phyloP scores from a whole-genome alignment of 768 basidiomycete species.

The Pleurotus sapidus region DNA sequence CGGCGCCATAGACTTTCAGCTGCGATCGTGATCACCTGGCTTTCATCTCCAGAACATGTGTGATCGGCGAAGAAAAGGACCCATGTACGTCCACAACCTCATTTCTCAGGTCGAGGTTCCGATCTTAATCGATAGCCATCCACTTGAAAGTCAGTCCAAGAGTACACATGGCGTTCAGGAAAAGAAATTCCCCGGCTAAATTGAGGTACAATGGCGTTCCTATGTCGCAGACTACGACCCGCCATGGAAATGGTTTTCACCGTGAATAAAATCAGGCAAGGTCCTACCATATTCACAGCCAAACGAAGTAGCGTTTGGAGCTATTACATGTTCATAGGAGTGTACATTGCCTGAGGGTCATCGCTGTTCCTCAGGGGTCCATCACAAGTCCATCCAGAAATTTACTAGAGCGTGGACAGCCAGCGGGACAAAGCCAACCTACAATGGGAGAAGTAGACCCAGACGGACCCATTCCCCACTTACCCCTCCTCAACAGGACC shows the following conservation, averaged over 20 bases:
- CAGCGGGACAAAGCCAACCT: no score
- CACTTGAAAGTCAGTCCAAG: not conserved
- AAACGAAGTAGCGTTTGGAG: no score
- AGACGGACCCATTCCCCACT: not conserved
- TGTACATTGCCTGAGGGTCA: not conserved
- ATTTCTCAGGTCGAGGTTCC: not conserved
- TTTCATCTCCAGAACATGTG: constrained; percentile 6
- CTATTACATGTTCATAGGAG: not conserved
- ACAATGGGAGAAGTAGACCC: not conserved
- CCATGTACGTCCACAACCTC: constrained; percentile 7
- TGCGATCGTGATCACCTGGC: constrained; percentile 7
- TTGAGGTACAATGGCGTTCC: no score
- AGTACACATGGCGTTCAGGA: no score
- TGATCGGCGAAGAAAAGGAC: constrained; percentile 5
- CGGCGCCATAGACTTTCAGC: constrained; percentile 4
- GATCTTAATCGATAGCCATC: not conserved
- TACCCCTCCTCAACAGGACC: not conserved
- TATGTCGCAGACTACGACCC: no score
- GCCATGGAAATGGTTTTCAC: no score
- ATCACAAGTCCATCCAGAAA: not conserved
- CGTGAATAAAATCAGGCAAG: no score
- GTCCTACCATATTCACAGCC: no score
- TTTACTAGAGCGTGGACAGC: no score
- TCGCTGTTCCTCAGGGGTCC: not conserved
- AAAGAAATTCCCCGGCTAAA: no score